Percentiles rank a stretch among this genome's conserved stretches.
Conservation (phyloP, 352 stramenopile species). For the Nothophytophthora sp. region DNA sequence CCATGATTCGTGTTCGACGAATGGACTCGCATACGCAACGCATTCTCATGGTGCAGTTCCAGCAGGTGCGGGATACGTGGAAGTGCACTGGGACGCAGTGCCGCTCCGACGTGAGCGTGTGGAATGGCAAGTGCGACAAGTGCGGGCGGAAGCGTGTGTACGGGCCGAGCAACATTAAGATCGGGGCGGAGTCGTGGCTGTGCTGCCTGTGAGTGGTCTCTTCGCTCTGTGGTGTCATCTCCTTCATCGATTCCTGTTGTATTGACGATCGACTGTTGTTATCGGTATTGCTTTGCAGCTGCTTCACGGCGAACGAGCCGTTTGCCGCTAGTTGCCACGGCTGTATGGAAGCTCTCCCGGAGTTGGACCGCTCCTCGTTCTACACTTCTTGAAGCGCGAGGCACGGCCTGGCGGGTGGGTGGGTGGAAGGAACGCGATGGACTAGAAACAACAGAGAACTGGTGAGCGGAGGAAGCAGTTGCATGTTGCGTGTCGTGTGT, state of each 20-base stretch:
- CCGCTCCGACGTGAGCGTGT: conserved; percentile 64
- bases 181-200: conserved; percentile 54
- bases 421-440: not conserved
- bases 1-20: conserved; percentile 42
- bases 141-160: conserved; percentile 57
- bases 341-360: conserved; percentile 40
- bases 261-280: conserved; percentile 6
- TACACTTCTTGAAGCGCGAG: conserved; percentile 21
- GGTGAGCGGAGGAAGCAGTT: too few relatives aligned
- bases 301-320: conserved; percentile 51
- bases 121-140: conserved; percentile 49
- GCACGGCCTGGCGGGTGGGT: not conserved
- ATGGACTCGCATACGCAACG: conserved; percentile 52
- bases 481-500: conserved; percentile 24
- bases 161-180: conserved; percentile 44
- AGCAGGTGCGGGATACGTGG: conserved; percentile 49
- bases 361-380: conserved; percentile 32
- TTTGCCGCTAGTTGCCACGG: conserved; percentile 37
- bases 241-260: not conserved
- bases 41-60: conserved; percentile 47
- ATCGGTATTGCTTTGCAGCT: conserved; percentile 25
- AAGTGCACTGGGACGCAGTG: conserved; percentile 44
- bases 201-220: conserved; percentile 56
- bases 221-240: not conserved
- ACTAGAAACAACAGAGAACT: too few relatives aligned